Percentiles rank a stretch among this genome's conserved stretches.
Evolutionary conservation across 2,329 filamentous ascomycete genomes (phyloP).

Genomic region (Zymoseptoria pseudotritici): DNA sequence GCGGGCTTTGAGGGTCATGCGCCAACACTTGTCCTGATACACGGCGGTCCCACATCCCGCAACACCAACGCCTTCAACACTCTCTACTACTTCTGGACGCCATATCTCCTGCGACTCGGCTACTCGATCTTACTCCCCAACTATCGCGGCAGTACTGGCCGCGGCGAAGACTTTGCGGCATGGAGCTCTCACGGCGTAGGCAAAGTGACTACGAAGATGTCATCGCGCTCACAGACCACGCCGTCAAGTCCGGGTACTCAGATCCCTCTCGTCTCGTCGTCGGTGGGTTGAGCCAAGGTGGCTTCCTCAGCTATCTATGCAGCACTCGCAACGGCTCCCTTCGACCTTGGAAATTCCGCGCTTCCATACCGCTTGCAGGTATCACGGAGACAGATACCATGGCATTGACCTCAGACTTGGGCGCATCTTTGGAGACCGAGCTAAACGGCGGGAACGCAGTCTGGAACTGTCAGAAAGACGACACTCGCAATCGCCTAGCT

Average conservation of each 20-base stretch:
- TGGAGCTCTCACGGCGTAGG: constrained; percentile 28
- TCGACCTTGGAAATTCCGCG: constrained; percentile 32
- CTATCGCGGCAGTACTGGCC: constrained; percentile 33
- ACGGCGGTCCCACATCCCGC: constrained; percentile 32
- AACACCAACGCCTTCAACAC: constrained; percentile 27
- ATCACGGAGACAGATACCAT: constrained; percentile 34
- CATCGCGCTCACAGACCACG: constrained; percentile 29
- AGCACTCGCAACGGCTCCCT: constrained; percentile 31
- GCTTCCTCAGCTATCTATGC: constrained; percentile 33
- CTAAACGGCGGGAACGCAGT: constrained; percentile 19
- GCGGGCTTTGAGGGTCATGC: constrained; percentile 14
- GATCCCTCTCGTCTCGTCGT: constrained; percentile 30
- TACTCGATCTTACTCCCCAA: constrained; percentile 34
- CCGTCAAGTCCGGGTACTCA: constrained; percentile 28
- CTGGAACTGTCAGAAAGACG: constrained; percentile 21
- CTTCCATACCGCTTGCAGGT: constrained; percentile 32
- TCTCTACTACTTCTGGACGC: constrained; percentile 24
- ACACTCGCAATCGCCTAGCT: constrained; percentile 15
- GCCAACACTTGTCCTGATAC: constrained; percentile 31
- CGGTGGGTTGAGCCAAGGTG: constrained; percentile 34
- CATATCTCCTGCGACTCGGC: constrained; percentile 30
- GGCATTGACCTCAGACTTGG: constrained; percentile 28
- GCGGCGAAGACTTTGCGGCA: constrained; percentile 29
- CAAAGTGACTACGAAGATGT: constrained; percentile 34
- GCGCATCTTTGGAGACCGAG: constrained; percentile 21